Percentiles rank a stretch among this genome's conserved stretches.
Conservation (phyloP, 176 grass and related monocot genomes). For the Oryza meyeriana region DNA sequence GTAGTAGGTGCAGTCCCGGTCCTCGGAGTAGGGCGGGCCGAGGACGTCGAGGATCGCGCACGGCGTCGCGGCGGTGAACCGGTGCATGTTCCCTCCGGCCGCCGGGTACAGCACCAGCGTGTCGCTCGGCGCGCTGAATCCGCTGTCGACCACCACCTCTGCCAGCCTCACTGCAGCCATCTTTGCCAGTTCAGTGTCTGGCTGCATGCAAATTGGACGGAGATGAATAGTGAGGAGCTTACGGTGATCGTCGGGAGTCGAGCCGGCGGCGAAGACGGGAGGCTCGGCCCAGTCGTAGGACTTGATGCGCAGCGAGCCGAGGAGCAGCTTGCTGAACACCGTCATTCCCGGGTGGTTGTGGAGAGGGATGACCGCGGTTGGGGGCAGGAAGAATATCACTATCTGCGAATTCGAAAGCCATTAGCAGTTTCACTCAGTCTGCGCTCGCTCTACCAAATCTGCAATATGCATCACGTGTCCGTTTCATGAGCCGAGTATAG, state of each 20-base stretch:
- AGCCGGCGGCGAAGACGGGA: no score
- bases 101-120: conserved; percentile 31
- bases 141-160: conserved; percentile 18
- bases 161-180: not conserved
- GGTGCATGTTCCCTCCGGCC: conserved; percentile 45
- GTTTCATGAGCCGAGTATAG: not conserved
- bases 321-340: conserved; percentile 78
- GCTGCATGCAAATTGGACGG: not conserved
- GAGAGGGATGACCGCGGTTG: conserved; percentile 57
- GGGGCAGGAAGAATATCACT: conserved; percentile 66
- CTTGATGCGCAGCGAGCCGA: conserved; percentile 62
- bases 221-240: not conserved
- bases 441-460: not conserved
- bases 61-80: conserved; percentile 9
- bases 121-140: conserved; percentile 25
- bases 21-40: conserved; percentile 24
- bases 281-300: conserved; percentile 69
- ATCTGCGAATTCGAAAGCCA: no score
- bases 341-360: conserved; percentile 90
- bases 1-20: conserved; percentile 44
- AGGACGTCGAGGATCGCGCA: conserved; percentile 36
- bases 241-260: not conserved
- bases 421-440: no score
- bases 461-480: not conserved
- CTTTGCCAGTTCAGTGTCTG: not conserved